These are phyloP conservation scores for Quercus berberidifolia DNA, from an alignment of 306 rosid genomes.

Conservation along the genomic window DNA sequence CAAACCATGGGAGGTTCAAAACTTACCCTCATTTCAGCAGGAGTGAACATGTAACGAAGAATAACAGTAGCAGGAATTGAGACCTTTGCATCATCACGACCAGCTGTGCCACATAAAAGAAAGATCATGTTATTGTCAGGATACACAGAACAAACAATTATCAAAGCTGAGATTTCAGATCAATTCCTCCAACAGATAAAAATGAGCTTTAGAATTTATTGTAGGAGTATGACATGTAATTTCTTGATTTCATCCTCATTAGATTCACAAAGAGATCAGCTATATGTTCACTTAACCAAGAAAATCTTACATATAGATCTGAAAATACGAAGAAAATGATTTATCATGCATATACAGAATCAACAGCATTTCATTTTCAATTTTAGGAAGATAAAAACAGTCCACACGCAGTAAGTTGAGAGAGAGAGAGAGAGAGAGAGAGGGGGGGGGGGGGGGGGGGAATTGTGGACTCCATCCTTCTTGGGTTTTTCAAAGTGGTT, in stretches of 20 bases:
- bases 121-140: conserved; percentile 16
- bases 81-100: conserved; percentile 82
- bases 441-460: no score
- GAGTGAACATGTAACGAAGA: conserved; percentile 83
- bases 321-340: not conserved
- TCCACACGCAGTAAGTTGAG: no score
- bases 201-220: not conserved
- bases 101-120: conserved; percentile 51
- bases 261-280: not conserved
- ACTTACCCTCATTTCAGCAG: conserved; percentile 81
- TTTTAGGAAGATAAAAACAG: not conserved
- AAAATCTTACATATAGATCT: not conserved
- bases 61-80: conserved; percentile 77
- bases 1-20: not conserved
- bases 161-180: conserved; percentile 16
- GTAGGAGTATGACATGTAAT: not conserved
- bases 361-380: not conserved
- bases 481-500: not conserved
- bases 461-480: no score
- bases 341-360: not conserved
- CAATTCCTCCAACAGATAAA: conserved; percentile 14
- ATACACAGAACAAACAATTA: conserved; percentile 17
- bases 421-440: no score
- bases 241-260: not conserved
- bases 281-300: not conserved